phyloP scores from a whole-genome alignment of 495 filamentous ascomycete genomes.

The Penicillium macrosclerotiorum region DNA sequence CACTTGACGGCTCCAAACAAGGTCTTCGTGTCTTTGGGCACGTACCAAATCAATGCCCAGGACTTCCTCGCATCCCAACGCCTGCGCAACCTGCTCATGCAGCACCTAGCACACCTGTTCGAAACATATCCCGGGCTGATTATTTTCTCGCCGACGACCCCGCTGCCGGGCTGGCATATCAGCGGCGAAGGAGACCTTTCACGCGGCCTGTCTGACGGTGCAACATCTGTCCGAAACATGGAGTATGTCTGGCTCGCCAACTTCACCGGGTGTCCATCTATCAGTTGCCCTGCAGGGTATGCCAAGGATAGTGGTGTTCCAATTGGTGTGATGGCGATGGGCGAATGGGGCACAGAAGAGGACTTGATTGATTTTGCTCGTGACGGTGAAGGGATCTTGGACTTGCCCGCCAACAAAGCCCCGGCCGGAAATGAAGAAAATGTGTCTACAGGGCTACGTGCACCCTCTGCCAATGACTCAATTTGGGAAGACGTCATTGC shows the following conservation, averaged over 20 bases:
- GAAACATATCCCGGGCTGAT: conserved; percentile 69
- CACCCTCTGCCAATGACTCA: conserved; percentile 21
- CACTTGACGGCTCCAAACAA: conserved; percentile 69
- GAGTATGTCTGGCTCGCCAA: conserved; percentile 89
- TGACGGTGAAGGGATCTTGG: conserved; percentile 59
- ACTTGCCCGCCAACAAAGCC: conserved; percentile 19
- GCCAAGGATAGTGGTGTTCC: conserved; percentile 57
- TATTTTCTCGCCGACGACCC: conserved; percentile 76
- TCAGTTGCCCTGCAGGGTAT: conserved; percentile 78
- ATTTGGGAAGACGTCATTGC: conserved; percentile 42
- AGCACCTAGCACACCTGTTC: conserved; percentile 74
- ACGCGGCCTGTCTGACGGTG: conserved; percentile 71
- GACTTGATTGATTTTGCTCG: conserved; percentile 71
- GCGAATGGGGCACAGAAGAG: conserved; percentile 86
- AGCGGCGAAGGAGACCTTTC: conserved; percentile 50
- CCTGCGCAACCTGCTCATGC: conserved; percentile 76
- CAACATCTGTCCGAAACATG: conserved; percentile 73
- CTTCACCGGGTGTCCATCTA: conserved; percentile 73
- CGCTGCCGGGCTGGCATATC: conserved; percentile 73
- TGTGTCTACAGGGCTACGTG: conserved; percentile 15
- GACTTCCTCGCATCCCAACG: conserved; percentile 76
- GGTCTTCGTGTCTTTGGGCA: conserved; percentile 64
- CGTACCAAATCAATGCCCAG: conserved; percentile 56
- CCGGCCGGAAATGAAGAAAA: not conserved
- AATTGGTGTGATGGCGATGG: conserved; percentile 86